Evolutionary conservation across 169 alveolate genomes (phyloP).

Genomic region (Eimeria necatrix): DNA sequence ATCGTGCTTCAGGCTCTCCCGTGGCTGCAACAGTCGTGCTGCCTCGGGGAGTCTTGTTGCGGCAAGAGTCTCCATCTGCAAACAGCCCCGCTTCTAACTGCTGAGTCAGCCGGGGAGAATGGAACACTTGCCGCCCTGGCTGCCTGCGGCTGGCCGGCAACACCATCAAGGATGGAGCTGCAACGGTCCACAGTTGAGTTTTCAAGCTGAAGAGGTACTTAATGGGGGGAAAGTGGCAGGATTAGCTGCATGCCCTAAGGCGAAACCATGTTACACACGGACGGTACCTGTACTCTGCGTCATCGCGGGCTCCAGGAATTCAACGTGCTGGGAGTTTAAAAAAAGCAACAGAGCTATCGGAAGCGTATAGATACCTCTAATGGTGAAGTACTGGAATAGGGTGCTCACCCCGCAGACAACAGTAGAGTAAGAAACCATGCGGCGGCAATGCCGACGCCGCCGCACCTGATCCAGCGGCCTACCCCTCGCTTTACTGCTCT

Average conservation of each 20-base stretch:
- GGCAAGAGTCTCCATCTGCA: not conserved
- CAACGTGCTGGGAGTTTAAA: not conserved
- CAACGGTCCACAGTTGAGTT: slow-evolving; percentile 16
- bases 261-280: slow-evolving; percentile 20
- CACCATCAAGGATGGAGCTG: slow-evolving; percentile 54
- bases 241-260: not conserved
- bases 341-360: slow-evolving; percentile 18
- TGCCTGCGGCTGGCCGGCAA: slow-evolving; percentile 17
- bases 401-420: slow-evolving; percentile 8
- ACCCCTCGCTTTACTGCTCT: slow-evolving; percentile 34
- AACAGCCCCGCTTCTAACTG: not conserved
- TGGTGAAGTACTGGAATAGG: slow-evolving; percentile 23
- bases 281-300: slow-evolving; percentile 11
- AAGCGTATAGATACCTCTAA: slow-evolving; percentile 27
- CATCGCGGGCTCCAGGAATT: slow-evolving; percentile 17
- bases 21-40: slow-evolving; percentile 34
- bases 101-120: not conserved
- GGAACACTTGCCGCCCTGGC: slow-evolving; percentile 18
- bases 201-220: not conserved
- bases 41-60: slow-evolving; percentile 26
- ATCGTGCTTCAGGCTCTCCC: slow-evolving; percentile 23
- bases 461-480: slow-evolving; percentile 78
- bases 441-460: slow-evolving; percentile 65
- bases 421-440: slow-evolving; percentile 36
- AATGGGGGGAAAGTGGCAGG: not conserved